Percentiles rank a stretch among this genome's conserved stretches.
Conservation (phyloP, 73 alveolate genomes). For the Tetrahymena malaccensis region DNA sequence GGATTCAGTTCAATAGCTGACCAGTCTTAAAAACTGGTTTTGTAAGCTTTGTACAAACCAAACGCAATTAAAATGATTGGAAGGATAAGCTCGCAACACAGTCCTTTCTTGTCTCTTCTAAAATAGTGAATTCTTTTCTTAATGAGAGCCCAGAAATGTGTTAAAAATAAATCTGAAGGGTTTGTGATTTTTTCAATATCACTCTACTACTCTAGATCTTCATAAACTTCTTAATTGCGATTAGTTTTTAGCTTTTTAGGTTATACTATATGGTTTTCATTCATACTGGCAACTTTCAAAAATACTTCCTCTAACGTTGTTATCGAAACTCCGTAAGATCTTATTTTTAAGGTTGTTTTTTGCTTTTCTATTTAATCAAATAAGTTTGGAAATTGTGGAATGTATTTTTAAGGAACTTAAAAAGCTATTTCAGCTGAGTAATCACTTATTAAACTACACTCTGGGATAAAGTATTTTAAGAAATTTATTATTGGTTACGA, state of each 20-base stretch:
- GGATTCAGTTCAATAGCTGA: neutral
- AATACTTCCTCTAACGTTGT: constrained; percentile 76
- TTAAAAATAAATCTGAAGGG: constrained; percentile 17
- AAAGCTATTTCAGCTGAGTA: constrained; percentile 54
- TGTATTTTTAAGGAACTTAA: constrained; percentile 53
- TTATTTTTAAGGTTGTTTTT: constrained; percentile 55
- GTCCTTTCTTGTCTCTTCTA: constrained; percentile 71
- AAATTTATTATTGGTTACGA: constrained; percentile 12
- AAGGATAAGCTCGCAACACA: constrained; percentile 63
- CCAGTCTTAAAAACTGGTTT: constrained; percentile 7
- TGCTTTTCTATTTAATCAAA: constrained; percentile 64
- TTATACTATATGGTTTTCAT: neutral
- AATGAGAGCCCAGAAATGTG: constrained; percentile 65
- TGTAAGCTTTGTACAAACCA: constrained; percentile 53
- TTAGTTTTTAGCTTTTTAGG: neutral
- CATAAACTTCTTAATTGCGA: neutral
- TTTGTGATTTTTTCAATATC: constrained; percentile 5
- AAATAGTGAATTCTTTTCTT: constrained; percentile 60
- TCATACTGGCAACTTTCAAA: constrained; percentile 53
- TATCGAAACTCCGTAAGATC: constrained; percentile 77
- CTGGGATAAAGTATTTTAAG: constrained; percentile 11
- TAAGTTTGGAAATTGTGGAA: constrained; percentile 53
- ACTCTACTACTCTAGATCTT: neutral
- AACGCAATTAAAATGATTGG: constrained; percentile 69
- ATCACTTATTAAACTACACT: constrained; percentile 35